These are phyloP conservation scores for Penicillium alfredii DNA, from an alignment of 495 filamentous ascomycete genomes.

Conservation along the genomic window DNA sequence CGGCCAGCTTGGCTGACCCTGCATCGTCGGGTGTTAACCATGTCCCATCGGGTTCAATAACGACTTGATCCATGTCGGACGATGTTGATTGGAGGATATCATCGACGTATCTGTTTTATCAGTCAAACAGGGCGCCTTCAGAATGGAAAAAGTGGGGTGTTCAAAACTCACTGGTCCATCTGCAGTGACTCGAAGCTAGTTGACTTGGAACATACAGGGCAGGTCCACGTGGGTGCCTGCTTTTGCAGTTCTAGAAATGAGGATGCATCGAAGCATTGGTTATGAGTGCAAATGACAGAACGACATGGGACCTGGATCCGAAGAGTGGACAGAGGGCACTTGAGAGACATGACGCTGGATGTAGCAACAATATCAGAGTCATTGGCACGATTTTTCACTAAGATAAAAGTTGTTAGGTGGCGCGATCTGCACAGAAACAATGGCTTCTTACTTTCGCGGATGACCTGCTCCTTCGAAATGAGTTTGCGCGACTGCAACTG, in stretches of 20 bases:
- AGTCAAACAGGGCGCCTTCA: no score
- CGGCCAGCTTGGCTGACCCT: constrained; percentile 28
- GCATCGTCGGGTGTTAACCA: constrained; percentile 56
- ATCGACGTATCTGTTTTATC: constrained; percentile 88
- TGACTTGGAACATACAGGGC: constrained; percentile 83
- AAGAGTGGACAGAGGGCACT: constrained; percentile 83
- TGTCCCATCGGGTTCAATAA: constrained; percentile 77
- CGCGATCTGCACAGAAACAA: not conserved
- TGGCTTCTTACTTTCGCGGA: constrained; percentile 69
- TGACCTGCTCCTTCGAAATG: constrained; percentile 74
- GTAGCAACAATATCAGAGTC: constrained; percentile 86
- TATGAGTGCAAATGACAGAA: constrained; percentile 74
- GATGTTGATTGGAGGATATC: constrained; percentile 73
- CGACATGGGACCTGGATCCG: constrained; percentile 76
- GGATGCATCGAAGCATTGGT: constrained; percentile 91
- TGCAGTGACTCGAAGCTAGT: constrained; percentile 75
- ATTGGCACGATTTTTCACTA: constrained; percentile 74
- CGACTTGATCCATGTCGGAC: constrained; percentile 69
- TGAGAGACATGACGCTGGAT: constrained; percentile 80
- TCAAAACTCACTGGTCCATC: constrained; percentile 68
- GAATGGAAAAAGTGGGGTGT: constrained; percentile 2
- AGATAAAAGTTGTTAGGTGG: constrained; percentile 11
- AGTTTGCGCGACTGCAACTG: constrained; percentile 59
- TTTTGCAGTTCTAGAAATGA: constrained; percentile 92
- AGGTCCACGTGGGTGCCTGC: constrained; percentile 91